Conservation (phyloP, 2,329 filamentous ascomycete genomes). For the Paraconiothyrium brasiliense region DNA sequence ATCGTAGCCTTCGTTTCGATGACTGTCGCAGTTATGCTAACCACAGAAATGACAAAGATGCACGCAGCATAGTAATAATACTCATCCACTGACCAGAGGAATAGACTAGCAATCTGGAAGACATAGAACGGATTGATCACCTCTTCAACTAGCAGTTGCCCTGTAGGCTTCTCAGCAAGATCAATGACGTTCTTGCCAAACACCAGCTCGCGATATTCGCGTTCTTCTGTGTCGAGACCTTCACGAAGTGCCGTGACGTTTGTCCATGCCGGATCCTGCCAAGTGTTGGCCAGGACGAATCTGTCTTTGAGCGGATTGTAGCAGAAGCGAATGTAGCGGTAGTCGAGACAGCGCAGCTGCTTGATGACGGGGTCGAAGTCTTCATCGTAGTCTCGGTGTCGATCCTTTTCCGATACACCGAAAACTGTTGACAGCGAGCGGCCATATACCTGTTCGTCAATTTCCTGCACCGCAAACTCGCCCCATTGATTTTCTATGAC, state of each 20-base stretch:
- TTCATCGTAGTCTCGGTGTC: slow-evolving; percentile 75
- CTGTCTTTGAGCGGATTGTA: slow-evolving; percentile 90
- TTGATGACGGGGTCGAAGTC: slow-evolving; percentile 79
- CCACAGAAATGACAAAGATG: slow-evolving; percentile 93
- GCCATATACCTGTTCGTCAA: slow-evolving; percentile 68
- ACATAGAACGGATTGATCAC: slow-evolving; percentile 98
- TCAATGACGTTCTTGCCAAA: slow-evolving; percentile 93
- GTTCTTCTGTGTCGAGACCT: slow-evolving; percentile 89
- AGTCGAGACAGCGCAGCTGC: slow-evolving; percentile 81
- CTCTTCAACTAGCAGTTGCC: slow-evolving; percentile 89
- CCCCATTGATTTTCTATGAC: slow-evolving; percentile 98
- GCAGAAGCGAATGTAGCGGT: slow-evolving; percentile 92
- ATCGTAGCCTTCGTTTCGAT: slow-evolving; percentile 93
- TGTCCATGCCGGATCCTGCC: slow-evolving; percentile 93
- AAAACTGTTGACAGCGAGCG: slow-evolving; percentile 74
- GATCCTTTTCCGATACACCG: slow-evolving; percentile 70
- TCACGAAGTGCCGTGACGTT: slow-evolving; percentile 76
- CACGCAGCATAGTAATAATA: slow-evolving; percentile 98
- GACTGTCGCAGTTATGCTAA: slow-evolving; percentile 89
- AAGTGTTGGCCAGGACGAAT: slow-evolving; percentile 85
- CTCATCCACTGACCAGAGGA: slow-evolving; percentile 93
- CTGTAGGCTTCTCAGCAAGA: slow-evolving; percentile 86
- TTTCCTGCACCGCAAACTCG: slow-evolving; percentile 80
- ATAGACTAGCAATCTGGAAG: slow-evolving; percentile 92
- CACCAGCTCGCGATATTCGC: slow-evolving; percentile 80